A percentile compares a stretch with the other conserved stretches of the same genome.
Evolutionary conservation across 352 stramenopile species (phyloP).

Genomic region (Vaucheria bursata): DNA sequence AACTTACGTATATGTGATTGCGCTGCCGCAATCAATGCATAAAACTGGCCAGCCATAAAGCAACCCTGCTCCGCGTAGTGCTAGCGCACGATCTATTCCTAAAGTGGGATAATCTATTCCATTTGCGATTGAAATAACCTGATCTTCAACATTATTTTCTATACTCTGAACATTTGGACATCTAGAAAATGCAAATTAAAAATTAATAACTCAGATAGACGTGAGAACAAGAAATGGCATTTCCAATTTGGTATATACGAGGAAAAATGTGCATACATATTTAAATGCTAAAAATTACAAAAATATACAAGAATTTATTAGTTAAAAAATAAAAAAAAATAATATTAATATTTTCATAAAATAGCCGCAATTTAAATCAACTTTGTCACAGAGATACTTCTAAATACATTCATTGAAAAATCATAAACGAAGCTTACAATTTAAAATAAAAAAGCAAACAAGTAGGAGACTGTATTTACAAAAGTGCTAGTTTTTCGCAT

Average conservation of each 20-base stretch:
- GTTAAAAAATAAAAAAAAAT: conserved; percentile 1
- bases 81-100: conserved; percentile 39
- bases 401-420: background rate
- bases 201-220: background rate
- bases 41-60: conserved; percentile 29
- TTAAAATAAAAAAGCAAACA: background rate
- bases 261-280: background rate
- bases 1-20: conserved; percentile 30
- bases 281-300: background rate
- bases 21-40: conserved; percentile 41
- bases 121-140: conserved; percentile 11
- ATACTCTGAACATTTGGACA: background rate
- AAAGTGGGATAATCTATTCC: conserved; percentile 26
- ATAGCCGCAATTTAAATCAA: too few species aligned
- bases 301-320: background rate
- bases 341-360: background rate
- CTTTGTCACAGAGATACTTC: background rate
- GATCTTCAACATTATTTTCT: background rate
- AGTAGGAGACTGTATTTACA: background rate
- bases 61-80: conserved; percentile 17
- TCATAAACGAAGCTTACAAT: background rate
- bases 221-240: background rate
- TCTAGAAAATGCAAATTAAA: background rate
- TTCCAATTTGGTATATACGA: background rate
- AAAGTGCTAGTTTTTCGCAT: background rate